Percentiles rank a stretch among this genome's conserved stretches.
Conservation (phyloP, 345 rosid genomes). For the Atalantia buxifolia region DNA sequence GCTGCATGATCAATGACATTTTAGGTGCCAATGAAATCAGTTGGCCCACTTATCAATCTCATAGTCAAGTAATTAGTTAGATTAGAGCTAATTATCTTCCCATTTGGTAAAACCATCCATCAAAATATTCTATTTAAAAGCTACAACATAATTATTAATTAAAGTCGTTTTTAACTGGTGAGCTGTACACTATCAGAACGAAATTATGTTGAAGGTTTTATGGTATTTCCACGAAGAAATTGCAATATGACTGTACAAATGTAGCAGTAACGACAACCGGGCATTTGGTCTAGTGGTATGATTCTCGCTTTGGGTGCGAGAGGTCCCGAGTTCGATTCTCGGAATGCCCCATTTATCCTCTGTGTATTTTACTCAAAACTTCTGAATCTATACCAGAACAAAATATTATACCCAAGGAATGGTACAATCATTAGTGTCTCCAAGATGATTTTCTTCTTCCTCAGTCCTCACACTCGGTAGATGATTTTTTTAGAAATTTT, state of each 20-base stretch:
- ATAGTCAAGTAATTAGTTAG: constrained; percentile 6
- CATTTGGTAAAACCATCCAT: constrained; percentile 1
- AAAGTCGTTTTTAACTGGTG: neutral
- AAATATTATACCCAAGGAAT: too few species aligned
- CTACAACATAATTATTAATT: neutral
- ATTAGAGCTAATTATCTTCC: neutral
- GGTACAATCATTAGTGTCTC: too few species aligned
- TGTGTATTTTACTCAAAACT: too few species aligned
- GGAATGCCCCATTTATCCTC: constrained; percentile 40
- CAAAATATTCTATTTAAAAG: neutral
- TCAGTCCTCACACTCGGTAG: too few species aligned
- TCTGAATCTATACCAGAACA: too few species aligned
- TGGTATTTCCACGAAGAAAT: too few species aligned
- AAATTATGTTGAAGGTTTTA: neutral
- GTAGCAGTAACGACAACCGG: neutral
- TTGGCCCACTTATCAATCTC: constrained; percentile 10
- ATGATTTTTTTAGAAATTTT: too few species aligned
- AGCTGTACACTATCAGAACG: neutral
- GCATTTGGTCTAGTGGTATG: constrained; percentile 88
- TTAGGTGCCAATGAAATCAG: constrained; percentile 8
- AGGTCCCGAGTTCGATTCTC: constrained; percentile 75
- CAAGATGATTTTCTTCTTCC: too few species aligned
- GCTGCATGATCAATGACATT: neutral
- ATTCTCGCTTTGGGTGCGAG: constrained; percentile 90
- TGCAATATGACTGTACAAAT: accelerated